Percentiles rank a stretch among this genome's conserved stretches.
phyloP scores from a whole-genome alignment of 1,139 yeast genomes.

The Suhomyces taliae region DNA sequence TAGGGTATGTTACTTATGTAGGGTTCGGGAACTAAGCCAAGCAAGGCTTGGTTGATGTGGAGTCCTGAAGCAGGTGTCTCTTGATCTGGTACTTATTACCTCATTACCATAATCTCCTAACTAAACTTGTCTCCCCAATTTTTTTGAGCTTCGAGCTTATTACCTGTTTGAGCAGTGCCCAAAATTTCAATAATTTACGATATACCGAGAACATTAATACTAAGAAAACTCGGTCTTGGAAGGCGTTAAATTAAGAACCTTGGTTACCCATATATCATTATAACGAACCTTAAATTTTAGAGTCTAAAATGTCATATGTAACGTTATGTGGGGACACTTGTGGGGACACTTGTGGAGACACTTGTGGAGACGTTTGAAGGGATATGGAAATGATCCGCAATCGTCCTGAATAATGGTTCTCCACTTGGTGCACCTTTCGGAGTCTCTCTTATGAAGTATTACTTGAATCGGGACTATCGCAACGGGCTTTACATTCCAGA shows the following conservation, averaged over 20 bases:
- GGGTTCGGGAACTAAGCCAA: not conserved
- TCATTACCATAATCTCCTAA: too few species aligned
- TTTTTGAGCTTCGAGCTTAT: not conserved
- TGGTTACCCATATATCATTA: not conserved
- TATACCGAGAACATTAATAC: too few species aligned
- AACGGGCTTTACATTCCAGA: too few species aligned
- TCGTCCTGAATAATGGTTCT: not conserved
- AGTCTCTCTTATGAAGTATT: not conserved
- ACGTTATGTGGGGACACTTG: not conserved
- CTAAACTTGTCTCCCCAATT: too few species aligned
- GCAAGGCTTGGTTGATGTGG: not conserved
- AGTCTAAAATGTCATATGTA: not conserved
- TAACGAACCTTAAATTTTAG: too few species aligned
- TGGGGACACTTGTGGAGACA: not conserved
- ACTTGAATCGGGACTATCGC: not conserved
- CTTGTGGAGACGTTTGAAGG: not conserved
- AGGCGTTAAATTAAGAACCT: not conserved
- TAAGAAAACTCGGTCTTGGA: not conserved
- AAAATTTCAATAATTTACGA: not conserved
- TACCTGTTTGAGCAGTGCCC: not conserved
- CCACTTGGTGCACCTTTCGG: not conserved
- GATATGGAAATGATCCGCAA: not conserved
- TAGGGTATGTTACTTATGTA: not conserved
- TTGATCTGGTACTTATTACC: too few species aligned
- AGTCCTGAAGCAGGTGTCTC: too few species aligned